Conservation (phyloP, 2,329 filamentous ascomycete species). For the Teratosphaeria pseudoeucalypti region DNA sequence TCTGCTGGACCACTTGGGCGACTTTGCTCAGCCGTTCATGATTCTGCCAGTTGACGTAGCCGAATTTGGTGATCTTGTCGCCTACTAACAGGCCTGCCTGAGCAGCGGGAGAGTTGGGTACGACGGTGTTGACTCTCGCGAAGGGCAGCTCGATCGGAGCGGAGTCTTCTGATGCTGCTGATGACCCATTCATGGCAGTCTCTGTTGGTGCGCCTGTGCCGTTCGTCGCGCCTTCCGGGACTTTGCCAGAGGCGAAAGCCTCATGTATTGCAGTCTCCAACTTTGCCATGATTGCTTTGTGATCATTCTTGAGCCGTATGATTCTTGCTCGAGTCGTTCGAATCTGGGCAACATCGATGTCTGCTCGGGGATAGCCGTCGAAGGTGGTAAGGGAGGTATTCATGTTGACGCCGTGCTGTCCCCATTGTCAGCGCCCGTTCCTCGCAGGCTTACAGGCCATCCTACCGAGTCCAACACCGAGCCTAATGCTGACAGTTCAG, state of each 20-base stretch:
- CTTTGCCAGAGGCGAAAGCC: slow-evolving; percentile 55
- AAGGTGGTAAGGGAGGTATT: slow-evolving; percentile 73
- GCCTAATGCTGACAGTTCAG: slow-evolving; percentile 74
- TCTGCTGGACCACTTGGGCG: slow-evolving; percentile 79
- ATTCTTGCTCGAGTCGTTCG: slow-evolving; percentile 88
- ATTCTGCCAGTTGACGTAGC: slow-evolving; percentile 71
- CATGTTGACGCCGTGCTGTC: slow-evolving; percentile 90
- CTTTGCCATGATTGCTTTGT: slow-evolving; percentile 73
- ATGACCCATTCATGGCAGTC: not conserved
- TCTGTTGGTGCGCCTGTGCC: not conserved
- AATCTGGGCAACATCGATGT: slow-evolving; percentile 92
- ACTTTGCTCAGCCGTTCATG: slow-evolving; percentile 79
- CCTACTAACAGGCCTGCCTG: slow-evolving; percentile 68
- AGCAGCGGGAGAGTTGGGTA: slow-evolving; percentile 67
- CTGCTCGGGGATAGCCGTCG: slow-evolving; percentile 85
- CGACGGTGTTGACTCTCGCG: slow-evolving; percentile 80
- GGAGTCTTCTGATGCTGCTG: not conserved
- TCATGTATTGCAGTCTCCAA: slow-evolving; percentile 83
- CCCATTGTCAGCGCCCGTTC: slow-evolving; percentile 3
- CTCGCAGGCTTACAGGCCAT: not conserved
- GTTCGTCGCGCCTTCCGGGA: slow-evolving; percentile 5
- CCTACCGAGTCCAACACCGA: slow-evolving; percentile 76
- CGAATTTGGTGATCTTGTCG: slow-evolving; percentile 77
- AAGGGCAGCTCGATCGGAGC: slow-evolving; percentile 53
- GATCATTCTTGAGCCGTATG: slow-evolving; percentile 82